Base-by-base conservation (phyloP, 2,329 filamentous ascomycete species). In the Sporothrix globosa region DNA sequence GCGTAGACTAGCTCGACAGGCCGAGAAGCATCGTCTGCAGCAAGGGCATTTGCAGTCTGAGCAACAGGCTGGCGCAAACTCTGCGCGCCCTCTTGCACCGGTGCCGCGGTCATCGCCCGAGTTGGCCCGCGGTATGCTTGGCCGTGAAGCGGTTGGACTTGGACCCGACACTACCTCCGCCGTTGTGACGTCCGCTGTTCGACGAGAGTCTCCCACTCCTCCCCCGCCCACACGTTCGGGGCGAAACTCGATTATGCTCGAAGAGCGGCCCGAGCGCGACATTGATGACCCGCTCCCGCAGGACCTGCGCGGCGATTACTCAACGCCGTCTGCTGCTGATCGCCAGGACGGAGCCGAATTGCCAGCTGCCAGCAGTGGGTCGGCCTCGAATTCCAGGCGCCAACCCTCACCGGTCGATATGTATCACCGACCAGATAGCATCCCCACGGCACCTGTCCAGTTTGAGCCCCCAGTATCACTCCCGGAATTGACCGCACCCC, bases 1-100 rank as follows among this genome's bases (percentile, higher is more conserved):
- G 74, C 85, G 86, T 69, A 88, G 86, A 71, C 81, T 96, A 30
- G 85, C 88, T 53, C 85, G 87, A 67, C 85, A 87, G 73, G 89
- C 89, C 13, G 65, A 72, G 9, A 21, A 21, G 3, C 70, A 65
- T 6, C 30, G 66, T 3, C 24, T 72, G 83, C 84, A 65, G 86
- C 89, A 74, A 83, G 39, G 24, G 13, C 17, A 63, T 5, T 24
- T 41, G 66, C 48, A 50, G 14, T 48, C 60, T 7, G 41, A 65
- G 65, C 21, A 39, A 60, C 34, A 39, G 13, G 14, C 34, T 6
- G 39, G 56, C 9, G 10, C 56, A 6, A 24, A n/a, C n/a, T 24
- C 56, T 9, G n/a, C 14, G 14, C 56, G n/a, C 24, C 52, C 60
- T 17, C 61, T 27, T 44, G 11, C 41, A 9, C 19, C 69, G 3